Percentiles rank a stretch among this genome's conserved stretches.
These are phyloP conservation scores for Nymphaea colorata DNA, from an alignment of 164 flowering plant genomes.

Conservation along the genomic window DNA sequence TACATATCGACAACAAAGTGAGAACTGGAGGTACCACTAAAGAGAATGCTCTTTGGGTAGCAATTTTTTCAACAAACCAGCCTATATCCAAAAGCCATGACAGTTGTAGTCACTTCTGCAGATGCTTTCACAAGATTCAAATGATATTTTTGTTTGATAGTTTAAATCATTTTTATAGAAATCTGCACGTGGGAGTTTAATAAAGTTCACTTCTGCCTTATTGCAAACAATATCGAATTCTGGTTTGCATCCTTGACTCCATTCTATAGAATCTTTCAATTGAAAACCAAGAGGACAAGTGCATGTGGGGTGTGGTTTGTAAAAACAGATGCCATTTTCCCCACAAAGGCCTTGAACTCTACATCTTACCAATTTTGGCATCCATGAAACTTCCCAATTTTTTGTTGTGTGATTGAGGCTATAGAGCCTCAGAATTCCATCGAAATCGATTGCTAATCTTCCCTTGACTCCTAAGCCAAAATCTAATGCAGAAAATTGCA, in stretches of 20 bases:
- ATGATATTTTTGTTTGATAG: not conserved
- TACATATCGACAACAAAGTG: slow-evolving; percentile 5
- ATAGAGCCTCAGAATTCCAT: slow-evolving; percentile 18
- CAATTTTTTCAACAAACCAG: slow-evolving; percentile 3
- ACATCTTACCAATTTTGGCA: slow-evolving; percentile 7
- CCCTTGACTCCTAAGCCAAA: slow-evolving; percentile 10
- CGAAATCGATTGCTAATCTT: slow-evolving; percentile 13
- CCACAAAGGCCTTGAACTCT: slow-evolving; percentile 13
- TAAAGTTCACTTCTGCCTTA: slow-evolving; percentile 2
- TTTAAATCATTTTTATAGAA: slow-evolving; percentile 24
- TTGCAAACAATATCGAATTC: slow-evolving; percentile 4
- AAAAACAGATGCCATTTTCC: slow-evolving; percentile 15
- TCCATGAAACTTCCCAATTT: slow-evolving; percentile 15
- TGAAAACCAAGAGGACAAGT: slow-evolving; percentile 12
- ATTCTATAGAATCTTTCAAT: slow-evolving; percentile 9
- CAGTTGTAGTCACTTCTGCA: slow-evolving; percentile 10
- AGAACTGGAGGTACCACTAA: slow-evolving; percentile 7
- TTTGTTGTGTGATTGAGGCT: slow-evolving; percentile 8
- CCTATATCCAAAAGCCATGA: slow-evolving; percentile 20
- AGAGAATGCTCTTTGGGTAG: slow-evolving; percentile 4
- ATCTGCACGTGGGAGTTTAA: slow-evolving; percentile 14
- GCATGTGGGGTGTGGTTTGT: slow-evolving; percentile 8
- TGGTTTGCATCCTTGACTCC: slow-evolving; percentile 15
- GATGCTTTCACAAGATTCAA: slow-evolving; percentile 9
- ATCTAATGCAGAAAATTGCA: slow-evolving; percentile 12